These are phyloP conservation scores for Lasiosphaeria ovina DNA, from an alignment of 495 filamentous ascomycete genomes.

Conservation along the genomic window DNA sequence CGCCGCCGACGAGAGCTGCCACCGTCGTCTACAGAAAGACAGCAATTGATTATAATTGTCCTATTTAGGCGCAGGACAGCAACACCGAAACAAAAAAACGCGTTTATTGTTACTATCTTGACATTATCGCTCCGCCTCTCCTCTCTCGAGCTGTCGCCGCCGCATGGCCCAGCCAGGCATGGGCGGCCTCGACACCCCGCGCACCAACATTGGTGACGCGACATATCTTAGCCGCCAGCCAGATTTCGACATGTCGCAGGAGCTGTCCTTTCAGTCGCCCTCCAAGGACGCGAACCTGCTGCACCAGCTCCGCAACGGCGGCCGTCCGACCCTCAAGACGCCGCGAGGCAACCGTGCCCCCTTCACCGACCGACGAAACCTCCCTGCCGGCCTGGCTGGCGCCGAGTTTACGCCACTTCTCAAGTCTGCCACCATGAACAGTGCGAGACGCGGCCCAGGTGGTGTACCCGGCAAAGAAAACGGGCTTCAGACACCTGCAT, in stretches of 20 bases:
- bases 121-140: conserved; percentile 1
- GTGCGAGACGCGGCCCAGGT: conserved; percentile 52
- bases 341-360: conserved; percentile 59
- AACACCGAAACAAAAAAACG: background rate
- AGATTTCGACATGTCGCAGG: conserved; percentile 75
- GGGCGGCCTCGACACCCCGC: conserved; percentile 72
- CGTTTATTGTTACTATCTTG: conserved; percentile 5
- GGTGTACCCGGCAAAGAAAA: conserved; percentile 44
- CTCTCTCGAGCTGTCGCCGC: conserved; percentile 12
- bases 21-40: background rate
- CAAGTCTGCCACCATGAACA: conserved; percentile 84
- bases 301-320: conserved; percentile 62
- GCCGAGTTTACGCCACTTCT: conserved; percentile 92
- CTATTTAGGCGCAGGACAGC: conserved; percentile 12
- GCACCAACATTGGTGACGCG: conserved; percentile 74
- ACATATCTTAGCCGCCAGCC: conserved; percentile 69
- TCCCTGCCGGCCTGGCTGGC: conserved; percentile 57
- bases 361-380: conserved; percentile 66
- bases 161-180: conserved; percentile 45
- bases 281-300: conserved; percentile 73
- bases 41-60: conserved; percentile 5
- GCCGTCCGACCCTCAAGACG: conserved; percentile 62
- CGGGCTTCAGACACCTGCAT: conserved; percentile 64
- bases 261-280: conserved; percentile 83
- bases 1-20: background rate